Conservation (phyloP, 441 rosid species). For the Populus hybrid region DNA sequence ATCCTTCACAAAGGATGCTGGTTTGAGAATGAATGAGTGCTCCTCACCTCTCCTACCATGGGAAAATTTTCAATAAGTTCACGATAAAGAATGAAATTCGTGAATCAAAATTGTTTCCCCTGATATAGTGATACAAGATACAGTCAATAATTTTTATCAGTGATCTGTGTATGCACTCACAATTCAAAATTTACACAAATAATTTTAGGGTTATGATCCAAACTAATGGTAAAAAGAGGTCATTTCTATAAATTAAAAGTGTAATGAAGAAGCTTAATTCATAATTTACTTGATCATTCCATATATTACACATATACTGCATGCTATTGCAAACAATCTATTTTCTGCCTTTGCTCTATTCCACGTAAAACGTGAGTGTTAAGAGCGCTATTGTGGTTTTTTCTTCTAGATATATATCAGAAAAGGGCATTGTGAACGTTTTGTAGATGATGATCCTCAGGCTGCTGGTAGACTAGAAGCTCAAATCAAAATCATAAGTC, state of each 20-base stretch:
- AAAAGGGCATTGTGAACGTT: not conserved
- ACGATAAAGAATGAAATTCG: not conserved
- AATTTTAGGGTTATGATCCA: not conserved
- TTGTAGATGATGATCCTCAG: not conserved
- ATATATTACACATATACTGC: not conserved
- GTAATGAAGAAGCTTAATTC: not conserved
- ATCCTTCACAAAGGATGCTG: conserved; percentile 61
- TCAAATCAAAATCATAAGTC: not conserved
- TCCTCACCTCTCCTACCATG: conserved; percentile 94
- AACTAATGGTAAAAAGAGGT: not conserved
- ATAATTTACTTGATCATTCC: not conserved
- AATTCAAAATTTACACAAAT: not conserved
- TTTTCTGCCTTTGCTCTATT: not conserved
- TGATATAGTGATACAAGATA: not conserved
- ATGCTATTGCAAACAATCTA: not conserved
- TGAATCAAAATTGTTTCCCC: not conserved
- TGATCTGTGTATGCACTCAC: not conserved
- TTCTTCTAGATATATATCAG: not conserved
- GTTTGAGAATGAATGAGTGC: conserved; percentile 93
- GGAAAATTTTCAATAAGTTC: conserved; percentile 19
- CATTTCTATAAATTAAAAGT: not conserved
- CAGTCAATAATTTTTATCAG: not conserved
- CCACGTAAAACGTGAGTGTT: not conserved
- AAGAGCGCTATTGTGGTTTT: not conserved
- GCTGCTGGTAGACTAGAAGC: not conserved